These are phyloP conservation scores for Chaetomiaceae sp. DNA, from an alignment of 2,329 filamentous ascomycete species.

Conservation along the genomic window DNA sequence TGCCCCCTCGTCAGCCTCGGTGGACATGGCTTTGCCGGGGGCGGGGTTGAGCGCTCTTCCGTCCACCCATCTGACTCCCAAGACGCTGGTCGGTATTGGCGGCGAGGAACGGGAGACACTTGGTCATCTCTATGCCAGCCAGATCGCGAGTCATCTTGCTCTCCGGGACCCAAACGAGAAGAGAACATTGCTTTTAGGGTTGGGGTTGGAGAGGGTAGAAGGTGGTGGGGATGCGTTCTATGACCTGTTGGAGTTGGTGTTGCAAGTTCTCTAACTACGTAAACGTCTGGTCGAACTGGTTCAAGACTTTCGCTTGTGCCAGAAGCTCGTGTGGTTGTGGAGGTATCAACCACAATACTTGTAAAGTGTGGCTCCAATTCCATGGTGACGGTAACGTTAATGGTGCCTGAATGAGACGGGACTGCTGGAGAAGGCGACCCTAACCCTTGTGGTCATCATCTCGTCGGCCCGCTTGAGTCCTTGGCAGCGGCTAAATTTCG, in stretches of 20 bases:
- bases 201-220: constrained; percentile 49
- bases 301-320: no score
- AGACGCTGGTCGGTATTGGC: constrained; percentile 78
- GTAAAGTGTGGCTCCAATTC: no score
- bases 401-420: no score
- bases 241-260: constrained; percentile 57
- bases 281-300: no score
- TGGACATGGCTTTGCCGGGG: constrained; percentile 53
- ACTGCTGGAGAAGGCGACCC: constrained; percentile 10
- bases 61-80: constrained; percentile 74
- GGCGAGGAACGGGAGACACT: constrained; percentile 72
- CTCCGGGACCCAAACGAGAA: constrained; percentile 61
- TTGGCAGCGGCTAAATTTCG: constrained; percentile 15
- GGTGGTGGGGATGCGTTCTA: constrained; percentile 54
- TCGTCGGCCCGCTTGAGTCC: neutral
- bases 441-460: constrained; percentile 7
- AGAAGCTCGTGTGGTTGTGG: no score
- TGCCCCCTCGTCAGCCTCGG: constrained; percentile 56
- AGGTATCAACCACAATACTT: no score
- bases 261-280: constrained; percentile 52
- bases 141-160: constrained; percentile 75
- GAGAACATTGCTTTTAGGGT: constrained; percentile 55
- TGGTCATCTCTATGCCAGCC: constrained; percentile 82
- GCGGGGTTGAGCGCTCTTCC: constrained; percentile 55
- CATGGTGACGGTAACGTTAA: no score